A percentile compares a stretch with the other conserved stretches of the same genome.
phyloP scores from a whole-genome alignment of 202 grass and related monocot genomes.

The Bolboschoenoplectus hybrid region DNA sequence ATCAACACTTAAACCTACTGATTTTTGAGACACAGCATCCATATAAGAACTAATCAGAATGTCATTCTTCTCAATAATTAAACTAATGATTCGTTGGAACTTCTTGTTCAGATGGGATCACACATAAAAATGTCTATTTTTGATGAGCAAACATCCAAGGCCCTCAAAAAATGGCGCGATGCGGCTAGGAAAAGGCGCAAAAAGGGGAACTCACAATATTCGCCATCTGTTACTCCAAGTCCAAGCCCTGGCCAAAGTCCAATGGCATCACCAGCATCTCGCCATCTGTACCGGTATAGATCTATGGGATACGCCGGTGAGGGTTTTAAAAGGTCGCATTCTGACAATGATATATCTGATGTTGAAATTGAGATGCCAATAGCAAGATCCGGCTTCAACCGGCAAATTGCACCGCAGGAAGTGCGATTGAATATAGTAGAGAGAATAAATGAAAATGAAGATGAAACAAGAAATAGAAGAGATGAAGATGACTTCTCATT shows the following conservation, averaged over 20 bases:
- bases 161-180: conserved; percentile 83
- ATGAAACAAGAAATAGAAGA: not conserved
- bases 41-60: conserved; percentile 10
- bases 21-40: not conserved
- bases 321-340: conserved; percentile 39
- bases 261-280: conserved; percentile 40
- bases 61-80: not conserved
- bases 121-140: conserved; percentile 90
- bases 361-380: conserved; percentile 43
- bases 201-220: conserved; percentile 42
- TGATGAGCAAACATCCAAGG: conserved; percentile 69
- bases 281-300: conserved; percentile 58
- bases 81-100: conserved; percentile 13
- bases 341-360: conserved; percentile 59
- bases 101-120: conserved; percentile 69
- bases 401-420: conserved; percentile 27
- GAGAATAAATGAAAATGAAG: conserved; percentile 21
- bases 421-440: conserved; percentile 43
- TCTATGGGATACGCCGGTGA: conserved; percentile 55
- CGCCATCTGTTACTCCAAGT: conserved; percentile 43
- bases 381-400: conserved; percentile 49
- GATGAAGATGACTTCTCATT: conserved; percentile 66
- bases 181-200: conserved; percentile 55
- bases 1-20: conserved; percentile 1
- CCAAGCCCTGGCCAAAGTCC: conserved; percentile 45